Base-by-base conservation (phyloP, 108 stramenopile genomes). In the Cyclotella sp. region DNA sequence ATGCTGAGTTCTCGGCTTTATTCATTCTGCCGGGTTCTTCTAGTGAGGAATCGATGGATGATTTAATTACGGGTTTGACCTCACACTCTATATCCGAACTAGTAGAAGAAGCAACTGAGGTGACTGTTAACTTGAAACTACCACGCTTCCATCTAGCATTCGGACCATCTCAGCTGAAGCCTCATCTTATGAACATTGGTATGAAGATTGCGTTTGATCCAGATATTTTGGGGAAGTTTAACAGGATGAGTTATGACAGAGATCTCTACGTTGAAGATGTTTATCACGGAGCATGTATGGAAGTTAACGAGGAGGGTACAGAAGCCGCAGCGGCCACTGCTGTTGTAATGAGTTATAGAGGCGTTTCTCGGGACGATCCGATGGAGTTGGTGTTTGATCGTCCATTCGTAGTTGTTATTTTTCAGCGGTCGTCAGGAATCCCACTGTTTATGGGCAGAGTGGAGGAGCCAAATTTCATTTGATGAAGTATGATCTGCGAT, bases 251-350 rank as follows among this genome's bases (percentile, higher is more conserved):
- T 42, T 16, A 63, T 22, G 80, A 81, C 42, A 67, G 68, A 27
- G 9, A 24, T 21, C 46, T 76, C 11, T 62, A 81, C 22, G 26
- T 81, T 30, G 75, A 75, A 10, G 68, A 81, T 15, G 49, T 81
- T 5, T 21, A 64, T 16, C 80, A 81, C 47, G 58, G 67, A 6
- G 68, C 80, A 13, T 34, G 39, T 13, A 76, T 81, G 68, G 80
- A 81, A 19, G 75, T 81, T 34, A 70, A 66, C 10, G 80, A 81
- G 70, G 80, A 75, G 52, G 80, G 80, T 0, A 81, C 80, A 5
- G 72, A 61, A 24, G 77, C 80, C 46, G 63, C 71, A 0, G 80
- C 80, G 9, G 80, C 73, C 9, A 81, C 80, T n/a, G 75, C 45
- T 26, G 62, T 51, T 21, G 55, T 47, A 6, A 34, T 76, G 9